Base-by-base conservation (phyloP, 2,329 filamentous ascomycete species). In the Acrodontium crateriforme region DNA sequence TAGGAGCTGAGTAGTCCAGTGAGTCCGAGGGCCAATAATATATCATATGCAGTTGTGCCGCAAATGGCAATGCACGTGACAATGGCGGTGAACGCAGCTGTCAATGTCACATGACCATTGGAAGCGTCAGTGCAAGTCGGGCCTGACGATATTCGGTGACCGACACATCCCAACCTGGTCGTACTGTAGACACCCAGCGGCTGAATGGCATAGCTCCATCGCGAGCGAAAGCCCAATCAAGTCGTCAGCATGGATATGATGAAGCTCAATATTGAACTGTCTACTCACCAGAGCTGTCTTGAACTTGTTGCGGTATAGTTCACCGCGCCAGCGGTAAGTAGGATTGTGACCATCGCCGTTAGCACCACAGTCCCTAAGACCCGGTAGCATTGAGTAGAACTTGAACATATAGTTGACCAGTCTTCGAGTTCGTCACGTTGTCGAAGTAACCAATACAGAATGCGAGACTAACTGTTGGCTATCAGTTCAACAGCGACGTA, bases 181-280 rank as follows among this genome's bases (percentile, higher is more conserved):
- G 26, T 25, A 42, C 38, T 27, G 29, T 15, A 3, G 38, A 28
- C 22, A 43, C 20, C 9, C 15, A 34, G 16, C 22, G 18, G 15
- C 29, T 24, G 32, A 40, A 41, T 2, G 40, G 40, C 8, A 37
- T 11, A 3, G 37, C 40, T 9, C 32, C 28, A 18, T 43, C 40
- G 16, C 40, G 32, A 29, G 38, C 38, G 24, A 34, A 34, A 4
- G 19, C 26, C 27, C 27, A 34, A n/a, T n/a, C n/a, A n/a, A n/a
- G n/a, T n/a, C n/a, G n/a, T n/a, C n/a, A n/a, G n/a, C n/a, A n/a
- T n/a, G n/a, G n/a, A n/a, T n/a, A n/a, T n/a, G n/a, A n/a, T n/a
- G n/a, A n/a, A n/a, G n/a, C n/a, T n/a, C n/a, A n/a, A n/a, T n/a
- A n/a, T n/a, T n/a, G n/a, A n/a, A n/a, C n/a, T n/a, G n/a, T n/a